Evolutionary conservation across 2,329 filamentous ascomycete genomes (phyloP), one percentile per base, ranked within the genome.

Genomic region (Nothopassalora personata): DNA sequence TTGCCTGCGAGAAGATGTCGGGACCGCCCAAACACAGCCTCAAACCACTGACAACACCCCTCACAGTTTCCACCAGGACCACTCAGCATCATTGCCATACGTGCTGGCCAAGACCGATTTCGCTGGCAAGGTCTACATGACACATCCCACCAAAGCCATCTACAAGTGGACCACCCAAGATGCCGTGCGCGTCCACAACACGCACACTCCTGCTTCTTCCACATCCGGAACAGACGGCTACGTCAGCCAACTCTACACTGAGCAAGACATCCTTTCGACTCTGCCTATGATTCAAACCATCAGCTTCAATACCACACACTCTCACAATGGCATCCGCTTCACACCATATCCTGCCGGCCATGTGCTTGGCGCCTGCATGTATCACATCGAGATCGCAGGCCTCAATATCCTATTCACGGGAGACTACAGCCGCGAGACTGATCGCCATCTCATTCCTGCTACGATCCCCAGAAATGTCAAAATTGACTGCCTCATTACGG

Each of bases 81-180:
- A 99, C 79, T 94, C 94, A n/a, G 93, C 93, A 15, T 96, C 93
- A n/a, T 80, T 99, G 50, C 94, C 94, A 48, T 99, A 97, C 73
- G 94, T 99, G 60, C 83, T 99, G 65, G 90, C 93, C 65, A 99
- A 99, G 79, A 97, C 94, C 39, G 97, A 97, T 75, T 99, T 99
- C 80, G 88, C 89, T 65, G 94, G 94, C 52, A 86, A 92, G 23
- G 93, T 97, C 61, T 97, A 97, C 79, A 99, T 97, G 93, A 99
- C 94, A 54, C 94, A 99, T 79, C 91, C 94, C 1, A 99, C 94
- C 50, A 97, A 99, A 75, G 94, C 94, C 68, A 99, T 99, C 73
- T 99, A 99, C 83, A 97, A 97, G 77, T 97, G 94, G 93, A 85
- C 97, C 54, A 97, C 97, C 63, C 91, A 96, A 75, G 94, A 99